A percentile compares a stretch with the other conserved stretches of the same genome.
These are phyloP conservation scores for Fusarium coicis DNA, from an alignment of 2,329 filamentous ascomycete genomes.

Conservation along the genomic window DNA sequence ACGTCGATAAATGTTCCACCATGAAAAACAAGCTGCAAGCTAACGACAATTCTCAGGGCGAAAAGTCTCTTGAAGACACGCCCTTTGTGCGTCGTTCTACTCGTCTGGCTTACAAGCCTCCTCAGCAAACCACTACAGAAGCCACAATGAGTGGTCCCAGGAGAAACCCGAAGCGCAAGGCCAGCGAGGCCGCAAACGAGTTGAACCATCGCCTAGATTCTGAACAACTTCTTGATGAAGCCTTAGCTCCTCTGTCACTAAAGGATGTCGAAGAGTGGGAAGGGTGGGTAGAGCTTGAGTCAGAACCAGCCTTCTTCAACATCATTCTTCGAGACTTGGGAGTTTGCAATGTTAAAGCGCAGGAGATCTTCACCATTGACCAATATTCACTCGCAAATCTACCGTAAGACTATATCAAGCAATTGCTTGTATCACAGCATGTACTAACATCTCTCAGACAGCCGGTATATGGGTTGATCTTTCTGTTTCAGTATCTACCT, in stretches of 20 bases:
- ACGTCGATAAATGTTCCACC: not conserved
- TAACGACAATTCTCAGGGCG: constrained; percentile 20
- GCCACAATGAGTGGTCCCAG: constrained; percentile 39
- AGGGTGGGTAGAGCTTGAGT: constrained; percentile 87
- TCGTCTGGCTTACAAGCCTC: constrained; percentile 26
- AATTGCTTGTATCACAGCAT: not conserved
- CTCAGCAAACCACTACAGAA: not conserved
- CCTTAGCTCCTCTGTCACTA: constrained; percentile 59
- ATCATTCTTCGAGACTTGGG: constrained; percentile 84
- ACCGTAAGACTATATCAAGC: constrained; percentile 58
- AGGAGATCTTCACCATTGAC: constrained; percentile 81
- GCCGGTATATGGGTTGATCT: constrained; percentile 86
- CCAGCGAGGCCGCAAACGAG: constrained; percentile 48
- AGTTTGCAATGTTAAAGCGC: constrained; percentile 76
- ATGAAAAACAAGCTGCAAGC: constrained; percentile 7
- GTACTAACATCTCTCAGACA: constrained; percentile 59
- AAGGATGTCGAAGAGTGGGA: constrained; percentile 71
- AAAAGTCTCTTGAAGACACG: not conserved
- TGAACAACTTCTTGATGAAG: constrained; percentile 57
- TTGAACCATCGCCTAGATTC: constrained; percentile 45
- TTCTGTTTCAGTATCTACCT: constrained; percentile 79
- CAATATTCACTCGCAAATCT: constrained; percentile 70
- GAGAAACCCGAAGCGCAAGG: constrained; percentile 59
- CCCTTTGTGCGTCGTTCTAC: constrained; percentile 33
- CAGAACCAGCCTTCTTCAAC: constrained; percentile 90